Conservation (phyloP, 768 basidiomycete genomes). For the Chlorophyllum brunneum region DNA sequence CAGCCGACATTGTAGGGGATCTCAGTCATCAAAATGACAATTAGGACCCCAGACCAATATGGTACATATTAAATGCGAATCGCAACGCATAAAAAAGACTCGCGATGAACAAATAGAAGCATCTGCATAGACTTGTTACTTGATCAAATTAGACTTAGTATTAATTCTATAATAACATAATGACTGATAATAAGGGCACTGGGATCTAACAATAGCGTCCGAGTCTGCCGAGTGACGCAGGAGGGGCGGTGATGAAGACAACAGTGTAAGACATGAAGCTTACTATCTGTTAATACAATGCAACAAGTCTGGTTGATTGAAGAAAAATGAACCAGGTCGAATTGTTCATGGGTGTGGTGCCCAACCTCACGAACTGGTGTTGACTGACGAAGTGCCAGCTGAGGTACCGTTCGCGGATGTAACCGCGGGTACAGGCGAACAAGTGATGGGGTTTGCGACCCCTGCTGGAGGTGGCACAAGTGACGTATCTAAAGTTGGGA, state of each 20-base stretch:
- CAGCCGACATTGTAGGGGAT: too few relatives aligned
- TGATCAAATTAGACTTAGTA: not conserved
- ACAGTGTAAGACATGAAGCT: not conserved
- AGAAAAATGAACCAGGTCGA: not conserved
- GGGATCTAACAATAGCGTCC: not conserved
- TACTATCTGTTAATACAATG: not conserved
- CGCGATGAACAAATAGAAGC: too few relatives aligned
- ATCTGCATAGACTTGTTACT: not conserved
- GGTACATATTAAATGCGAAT: too few relatives aligned
- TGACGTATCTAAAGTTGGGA: slow-evolving; percentile 46
- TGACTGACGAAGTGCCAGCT: not conserved
- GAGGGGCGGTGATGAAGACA: not conserved
- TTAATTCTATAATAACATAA: not conserved
- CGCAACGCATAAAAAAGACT: too few relatives aligned
- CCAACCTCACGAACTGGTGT: slow-evolving; percentile 3
- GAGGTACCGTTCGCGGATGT: too few relatives aligned
- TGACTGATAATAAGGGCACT: not conserved
- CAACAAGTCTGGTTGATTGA: not conserved
- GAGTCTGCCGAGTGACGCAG: not conserved
- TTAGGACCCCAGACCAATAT: too few relatives aligned
- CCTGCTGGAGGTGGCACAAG: not conserved
- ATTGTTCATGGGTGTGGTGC: not conserved
- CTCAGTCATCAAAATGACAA: too few relatives aligned
- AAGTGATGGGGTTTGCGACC: not conserved
- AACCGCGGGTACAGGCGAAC: not conserved